Conservation (phyloP, 2,329 filamentous ascomycete species). For the Fragosphaeria purpurea region DNA sequence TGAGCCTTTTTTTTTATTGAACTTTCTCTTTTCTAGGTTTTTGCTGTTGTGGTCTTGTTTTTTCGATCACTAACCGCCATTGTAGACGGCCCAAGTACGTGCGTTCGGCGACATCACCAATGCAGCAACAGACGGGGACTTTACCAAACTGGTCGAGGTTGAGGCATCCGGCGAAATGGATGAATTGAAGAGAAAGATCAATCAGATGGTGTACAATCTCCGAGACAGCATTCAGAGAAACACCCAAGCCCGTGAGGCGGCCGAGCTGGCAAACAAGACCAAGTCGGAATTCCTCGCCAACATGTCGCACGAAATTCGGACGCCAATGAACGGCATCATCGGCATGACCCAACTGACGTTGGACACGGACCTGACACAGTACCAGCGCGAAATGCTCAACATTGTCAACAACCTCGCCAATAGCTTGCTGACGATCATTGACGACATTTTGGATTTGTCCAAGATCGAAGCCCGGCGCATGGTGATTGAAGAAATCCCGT, state of each 20-base stretch:
- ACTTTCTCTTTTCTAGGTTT: not conserved
- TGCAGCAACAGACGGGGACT: slow-evolving; percentile 90
- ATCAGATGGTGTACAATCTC: slow-evolving; percentile 95
- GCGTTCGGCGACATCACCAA: slow-evolving; percentile 99
- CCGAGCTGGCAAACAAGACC: slow-evolving; percentile 93
- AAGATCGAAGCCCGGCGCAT: slow-evolving; percentile 93
- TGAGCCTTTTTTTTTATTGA: slow-evolving; percentile 21
- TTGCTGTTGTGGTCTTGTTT: not conserved
- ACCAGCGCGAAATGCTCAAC: slow-evolving; percentile 96
- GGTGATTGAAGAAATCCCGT: slow-evolving; percentile 97
- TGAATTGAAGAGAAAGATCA: slow-evolving; percentile 97
- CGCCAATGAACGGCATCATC: slow-evolving; percentile 95
- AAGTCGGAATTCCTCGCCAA: slow-evolving; percentile 98
- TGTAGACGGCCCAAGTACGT: slow-evolving; percentile 86
- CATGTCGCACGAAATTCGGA: slow-evolving; percentile 97
- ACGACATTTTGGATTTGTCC: slow-evolving; percentile 65
- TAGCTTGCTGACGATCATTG: slow-evolving; percentile 91
- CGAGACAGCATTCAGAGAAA: slow-evolving; percentile 95
- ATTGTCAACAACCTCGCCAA: slow-evolving; percentile 96
- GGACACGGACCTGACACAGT: slow-evolving; percentile 87
- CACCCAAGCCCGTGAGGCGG: slow-evolving; percentile 82
- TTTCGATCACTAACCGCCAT: slow-evolving; percentile 18
- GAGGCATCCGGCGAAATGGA: slow-evolving; percentile 99
- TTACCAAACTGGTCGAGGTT: slow-evolving; percentile 92
- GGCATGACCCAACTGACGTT: slow-evolving; percentile 95